Conservation (phyloP, 2,329 filamentous ascomycete genomes). For the Claviceps humidiphila region DNA sequence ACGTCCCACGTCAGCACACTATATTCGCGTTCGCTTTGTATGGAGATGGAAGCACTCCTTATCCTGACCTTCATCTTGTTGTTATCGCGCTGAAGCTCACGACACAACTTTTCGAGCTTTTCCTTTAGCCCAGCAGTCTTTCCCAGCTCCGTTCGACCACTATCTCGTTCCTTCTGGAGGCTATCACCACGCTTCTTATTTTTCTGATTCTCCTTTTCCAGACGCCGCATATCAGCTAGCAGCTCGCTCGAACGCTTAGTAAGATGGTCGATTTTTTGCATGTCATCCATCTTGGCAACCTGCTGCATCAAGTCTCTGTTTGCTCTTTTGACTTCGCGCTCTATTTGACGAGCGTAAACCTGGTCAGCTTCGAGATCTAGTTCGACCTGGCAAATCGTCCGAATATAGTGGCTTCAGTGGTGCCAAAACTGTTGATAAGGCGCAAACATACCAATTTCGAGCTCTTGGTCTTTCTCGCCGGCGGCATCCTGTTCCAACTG, state of each 20-base stretch:
- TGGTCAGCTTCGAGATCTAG: neutral
- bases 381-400: neutral
- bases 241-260: slow-evolving; percentile 87
- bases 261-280: slow-evolving; percentile 82
- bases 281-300: slow-evolving; percentile 80
- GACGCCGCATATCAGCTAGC: slow-evolving; percentile 84
- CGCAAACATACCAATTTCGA: slow-evolving; percentile 65
- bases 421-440: neutral
- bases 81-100: slow-evolving; percentile 91
- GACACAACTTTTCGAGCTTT: slow-evolving; percentile 89
- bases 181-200: slow-evolving; percentile 92
- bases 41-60: neutral
- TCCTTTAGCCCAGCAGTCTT: slow-evolving; percentile 88
- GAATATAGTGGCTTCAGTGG: neutral
- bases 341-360: slow-evolving; percentile 29
- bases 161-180: slow-evolving; percentile 92
- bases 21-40: neutral
- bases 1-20: slow-evolving; percentile 12
- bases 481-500: slow-evolving; percentile 89
- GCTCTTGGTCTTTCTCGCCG: slow-evolving; percentile 87
- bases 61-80: slow-evolving; percentile 81
- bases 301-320: slow-evolving; percentile 82
- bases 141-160: slow-evolving; percentile 72
- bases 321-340: slow-evolving; percentile 86
- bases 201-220: slow-evolving; percentile 87